These are phyloP conservation scores for Daldinia sp. DNA, from an alignment of 2,329 filamentous ascomycete genomes.

Conservation along the genomic window DNA sequence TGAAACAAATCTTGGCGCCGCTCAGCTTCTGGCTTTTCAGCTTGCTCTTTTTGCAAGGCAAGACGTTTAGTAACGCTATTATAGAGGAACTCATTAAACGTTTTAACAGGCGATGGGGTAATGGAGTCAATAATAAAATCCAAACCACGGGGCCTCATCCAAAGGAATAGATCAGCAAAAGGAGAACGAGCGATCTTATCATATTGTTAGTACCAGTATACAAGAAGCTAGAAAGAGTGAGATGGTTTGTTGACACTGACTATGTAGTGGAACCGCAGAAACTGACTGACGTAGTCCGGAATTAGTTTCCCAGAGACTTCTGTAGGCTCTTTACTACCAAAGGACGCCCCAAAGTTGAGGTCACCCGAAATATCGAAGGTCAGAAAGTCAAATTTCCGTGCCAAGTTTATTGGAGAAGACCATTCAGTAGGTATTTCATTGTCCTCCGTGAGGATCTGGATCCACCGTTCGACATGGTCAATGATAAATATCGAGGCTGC, in stretches of 20 bases:
- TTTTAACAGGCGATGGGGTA: background rate
- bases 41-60: background rate
- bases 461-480: background rate
- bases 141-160: background rate
- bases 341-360: background rate
- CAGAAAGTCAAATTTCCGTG: background rate
- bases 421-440: background rate
- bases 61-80: background rate
- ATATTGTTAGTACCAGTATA: background rate
- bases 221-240: background rate
- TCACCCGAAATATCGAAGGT: background rate
- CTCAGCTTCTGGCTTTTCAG: background rate
- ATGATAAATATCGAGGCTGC: background rate
- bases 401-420: background rate
- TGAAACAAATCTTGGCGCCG: background rate
- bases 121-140: background rate
- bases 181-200: background rate
- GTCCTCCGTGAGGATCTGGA: background rate
- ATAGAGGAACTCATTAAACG: background rate
- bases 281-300: background rate
- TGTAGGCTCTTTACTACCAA: background rate
- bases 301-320: background rate
- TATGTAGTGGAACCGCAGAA: background rate
- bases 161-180: background rate
- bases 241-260: background rate